These are phyloP conservation scores for Penicillium bialowiezense DNA, from an alignment of 495 filamentous ascomycete genomes.

Conservation along the genomic window DNA sequence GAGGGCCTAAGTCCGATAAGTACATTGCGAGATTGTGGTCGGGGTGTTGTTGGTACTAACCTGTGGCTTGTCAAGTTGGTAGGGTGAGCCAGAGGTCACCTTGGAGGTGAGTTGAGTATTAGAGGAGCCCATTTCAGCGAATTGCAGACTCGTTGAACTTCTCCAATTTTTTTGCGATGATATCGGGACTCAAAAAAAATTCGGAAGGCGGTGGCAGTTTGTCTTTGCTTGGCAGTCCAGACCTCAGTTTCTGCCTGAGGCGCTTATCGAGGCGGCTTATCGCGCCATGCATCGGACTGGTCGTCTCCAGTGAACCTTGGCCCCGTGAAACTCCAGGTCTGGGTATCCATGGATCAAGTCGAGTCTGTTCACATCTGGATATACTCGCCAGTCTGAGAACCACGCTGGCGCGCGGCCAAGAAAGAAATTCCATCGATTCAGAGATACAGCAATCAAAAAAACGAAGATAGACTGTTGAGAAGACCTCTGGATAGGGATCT, in stretches of 20 bases:
- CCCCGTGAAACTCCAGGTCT: too few species aligned
- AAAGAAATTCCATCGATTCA: too few species aligned
- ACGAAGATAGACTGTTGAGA: too few species aligned
- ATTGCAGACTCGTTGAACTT: constrained; percentile 22
- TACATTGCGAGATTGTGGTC: constrained; percentile 15
- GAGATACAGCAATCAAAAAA: too few species aligned
- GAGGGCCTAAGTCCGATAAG: constrained; percentile 50
- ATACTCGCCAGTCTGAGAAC: too few species aligned
- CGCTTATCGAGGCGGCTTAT: neutral
- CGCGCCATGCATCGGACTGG: too few species aligned
- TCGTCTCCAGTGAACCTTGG: too few species aligned
- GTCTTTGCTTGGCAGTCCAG: constrained; percentile 31
- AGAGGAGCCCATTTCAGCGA: constrained; percentile 43
- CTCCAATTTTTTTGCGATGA: constrained; percentile 34
- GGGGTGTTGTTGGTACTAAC: constrained; percentile 32
- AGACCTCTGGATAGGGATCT: too few species aligned
- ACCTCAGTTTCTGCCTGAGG: constrained; percentile 36
- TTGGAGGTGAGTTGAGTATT: constrained; percentile 48
- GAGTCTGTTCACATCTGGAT: too few species aligned
- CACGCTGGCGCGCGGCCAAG: too few species aligned
- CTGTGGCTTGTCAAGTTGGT: constrained; percentile 64
- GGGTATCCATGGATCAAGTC: too few species aligned
- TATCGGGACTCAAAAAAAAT: constrained; percentile 38
- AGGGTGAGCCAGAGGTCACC: constrained; percentile 54
- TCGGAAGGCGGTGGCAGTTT: constrained; percentile 43